Evolutionary conservation across 1,284 basidiomycete species (phyloP), one percentile per base, ranked within the genome.

Genomic region (Apiotrichum brassicae): DNA sequence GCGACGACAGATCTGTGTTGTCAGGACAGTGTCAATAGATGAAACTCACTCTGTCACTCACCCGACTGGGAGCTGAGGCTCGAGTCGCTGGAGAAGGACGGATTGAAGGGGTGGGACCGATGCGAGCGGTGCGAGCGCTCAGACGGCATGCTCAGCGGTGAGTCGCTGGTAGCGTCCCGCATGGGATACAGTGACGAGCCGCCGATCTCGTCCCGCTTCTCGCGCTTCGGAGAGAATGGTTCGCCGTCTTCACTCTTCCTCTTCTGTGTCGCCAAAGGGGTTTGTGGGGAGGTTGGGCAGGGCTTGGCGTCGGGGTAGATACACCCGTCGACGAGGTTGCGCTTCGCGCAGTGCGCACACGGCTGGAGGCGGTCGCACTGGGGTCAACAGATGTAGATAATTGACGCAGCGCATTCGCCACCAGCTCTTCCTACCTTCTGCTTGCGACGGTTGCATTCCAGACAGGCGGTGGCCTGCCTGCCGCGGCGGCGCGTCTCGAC

Each of bases 381-480:
- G 7, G 19, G 9, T 35, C 19, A 32, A 18, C 19, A 23, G n/a
- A 32, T 41, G 4, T 11, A 4, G 4, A 25, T 6, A 14, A 39
- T 9, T 14, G 28, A 30, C 28, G 11, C 9, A 9, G 28, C 28
- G 13, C 33, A n/a, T n/a, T 16, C 33, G 33, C 11, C 33, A 34
- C 33, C 13, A 34, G 7, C 39, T n/a, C 20, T 2, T 45, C 60
- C 36, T 40, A 58, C 58, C 40, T 51, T 46, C 34, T 61, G 59
- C 30, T 63, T 63, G 16, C 59, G 54, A 7, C 59, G 35, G 45
- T 63, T 61, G 35, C 61, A 63, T 38, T 61, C 53, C 4, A 54
- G 49, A 28, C 61, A 63, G 1, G 61, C 61, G 0, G 61, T 63
- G 4, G 57, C 51, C 34, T 57, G 51, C 23, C 61, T 46, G 0